Evolutionary conservation across 495 filamentous ascomycete species (phyloP), one percentile per base, ranked within the genome.

Genomic region (Daldinia childiae): DNA sequence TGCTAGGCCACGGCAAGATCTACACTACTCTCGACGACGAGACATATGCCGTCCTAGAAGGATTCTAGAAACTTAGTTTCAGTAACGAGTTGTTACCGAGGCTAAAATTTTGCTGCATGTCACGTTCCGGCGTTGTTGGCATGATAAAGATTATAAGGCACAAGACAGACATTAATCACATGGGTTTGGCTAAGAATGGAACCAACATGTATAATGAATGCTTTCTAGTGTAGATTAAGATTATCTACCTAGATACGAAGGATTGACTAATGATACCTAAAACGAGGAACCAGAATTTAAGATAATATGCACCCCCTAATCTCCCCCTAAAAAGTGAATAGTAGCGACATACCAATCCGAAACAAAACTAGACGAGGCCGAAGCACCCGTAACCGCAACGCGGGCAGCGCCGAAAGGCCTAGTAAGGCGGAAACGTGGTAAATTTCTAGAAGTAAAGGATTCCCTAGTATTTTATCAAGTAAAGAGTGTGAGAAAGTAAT

Each of bases 11-110:
- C 24, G 92, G 93, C 52, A 71, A 93, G 74, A 92, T 96, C 57
- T 99, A 93, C 79, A 93, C 94, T 57, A 99, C 96, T 11, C 82
- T 94, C 27, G 94, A 98, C 82, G 95, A 99, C 65, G 85, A 87
- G 78, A 94, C 91, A 0, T 94, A 90, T 87, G 90, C 90, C 29
- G 80, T 92, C 65, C 80, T 94, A 36, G 90, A 93, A n/a, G 62
- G 69, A 9, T 77, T 73, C 29, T 68, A 67, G 54, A 32, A 4
- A 4, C 5, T 7, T 54, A 26, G 27, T 29, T 24, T 15, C 5
- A 6, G 15, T 30, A 54, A 15, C 27, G 26, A 6, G 26, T 29
- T 30, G 19, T 19, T 54, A 54, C 17, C 50, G 50, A 54, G 14
- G 27, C 21, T n/a, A 14, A 17, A 54, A 17, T 7, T 30, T 29